Evolutionary conservation across 2,329 filamentous ascomycete species (phyloP).

Genomic region (Coniochaeta hoffmannii): DNA sequence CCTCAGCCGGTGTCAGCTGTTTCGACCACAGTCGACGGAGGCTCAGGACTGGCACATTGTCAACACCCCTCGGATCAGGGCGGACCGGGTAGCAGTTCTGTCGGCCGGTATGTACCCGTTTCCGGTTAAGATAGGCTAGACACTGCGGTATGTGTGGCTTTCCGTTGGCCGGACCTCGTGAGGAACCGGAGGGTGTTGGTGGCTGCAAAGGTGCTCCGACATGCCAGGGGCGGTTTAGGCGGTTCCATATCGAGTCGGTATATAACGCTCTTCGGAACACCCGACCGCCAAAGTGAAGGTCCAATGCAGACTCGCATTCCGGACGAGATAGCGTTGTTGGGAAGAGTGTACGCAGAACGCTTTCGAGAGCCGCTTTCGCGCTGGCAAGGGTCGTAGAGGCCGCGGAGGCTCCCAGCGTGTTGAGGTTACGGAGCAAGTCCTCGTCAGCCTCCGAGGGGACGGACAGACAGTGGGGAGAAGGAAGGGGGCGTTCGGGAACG

Average conservation of each 20-base stretch:
- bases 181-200: conserved; percentile 24
- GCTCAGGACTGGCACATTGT: conserved; percentile 39
- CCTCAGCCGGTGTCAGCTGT: conserved; percentile 36
- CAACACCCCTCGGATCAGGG: conserved; percentile 25
- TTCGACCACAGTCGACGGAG: conserved; percentile 40
- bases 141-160: conserved; percentile 8
- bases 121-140: conserved; percentile 40
- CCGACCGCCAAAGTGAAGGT: conserved; percentile 40
- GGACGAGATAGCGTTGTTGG: conserved; percentile 22
- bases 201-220: conserved; percentile 27
- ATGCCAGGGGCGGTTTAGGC: conserved; percentile 13
- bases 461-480: conserved; percentile 33
- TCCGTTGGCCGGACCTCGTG: conserved; percentile 15
- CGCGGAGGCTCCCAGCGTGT: conserved; percentile 28
- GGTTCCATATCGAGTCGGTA: conserved; percentile 40
- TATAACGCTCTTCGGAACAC: conserved; percentile 35
- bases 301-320: conserved; percentile 30
- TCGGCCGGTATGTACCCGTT: conserved; percentile 35
- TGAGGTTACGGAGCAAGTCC: conserved; percentile 30
- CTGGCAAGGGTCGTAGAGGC: conserved; percentile 33
- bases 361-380: no score
- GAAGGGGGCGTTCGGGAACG: conserved; percentile 33
- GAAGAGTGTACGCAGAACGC: conserved; percentile 38
- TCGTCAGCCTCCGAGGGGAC: no score
- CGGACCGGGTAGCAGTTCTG: conserved; percentile 38